Conservation (phyloP, 1,284 basidiomycete genomes). For the Leccinum angustisporum region DNA sequence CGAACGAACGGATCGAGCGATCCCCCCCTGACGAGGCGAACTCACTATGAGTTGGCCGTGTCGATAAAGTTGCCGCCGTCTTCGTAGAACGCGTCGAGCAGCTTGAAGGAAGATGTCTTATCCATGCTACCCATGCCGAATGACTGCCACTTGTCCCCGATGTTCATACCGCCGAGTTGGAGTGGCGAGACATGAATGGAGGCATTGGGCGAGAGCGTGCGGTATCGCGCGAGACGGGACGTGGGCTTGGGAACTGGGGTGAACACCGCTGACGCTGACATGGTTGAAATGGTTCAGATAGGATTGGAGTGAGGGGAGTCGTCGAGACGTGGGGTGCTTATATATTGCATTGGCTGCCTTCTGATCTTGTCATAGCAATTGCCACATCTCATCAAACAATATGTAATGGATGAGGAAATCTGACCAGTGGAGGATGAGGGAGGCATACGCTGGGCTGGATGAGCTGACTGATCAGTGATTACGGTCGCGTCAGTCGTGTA, state of each 20-base stretch:
- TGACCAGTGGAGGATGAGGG: no score
- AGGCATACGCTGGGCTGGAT: no score
- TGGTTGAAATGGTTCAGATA: background rate
- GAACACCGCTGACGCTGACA: background rate
- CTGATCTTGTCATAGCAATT: no score
- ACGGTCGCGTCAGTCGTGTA: background rate
- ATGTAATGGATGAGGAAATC: no score
- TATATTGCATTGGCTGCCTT: background rate
- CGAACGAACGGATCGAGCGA: background rate
- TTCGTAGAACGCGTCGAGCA: slow-evolving; percentile 42
- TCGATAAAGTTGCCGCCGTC: slow-evolving; percentile 42
- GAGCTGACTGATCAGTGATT: background rate
- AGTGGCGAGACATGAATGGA: slow-evolving; percentile 54
- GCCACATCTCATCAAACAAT: no score
- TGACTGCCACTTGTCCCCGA: slow-evolving; percentile 47
- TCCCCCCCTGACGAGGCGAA: background rate
- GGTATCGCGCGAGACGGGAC: slow-evolving; percentile 44
- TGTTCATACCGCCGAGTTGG: slow-evolving; percentile 54
- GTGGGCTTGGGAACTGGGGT: slow-evolving; percentile 8
- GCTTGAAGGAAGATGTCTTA: slow-evolving; percentile 39
- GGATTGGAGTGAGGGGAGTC: background rate
- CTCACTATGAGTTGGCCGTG: slow-evolving; percentile 37
- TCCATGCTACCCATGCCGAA: slow-evolving; percentile 34
- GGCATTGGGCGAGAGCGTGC: slow-evolving; percentile 42
- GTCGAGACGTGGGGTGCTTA: background rate